These are phyloP conservation scores for Amanita inopinata DNA, from an alignment of 768 basidiomycete genomes.

Conservation along the genomic window DNA sequence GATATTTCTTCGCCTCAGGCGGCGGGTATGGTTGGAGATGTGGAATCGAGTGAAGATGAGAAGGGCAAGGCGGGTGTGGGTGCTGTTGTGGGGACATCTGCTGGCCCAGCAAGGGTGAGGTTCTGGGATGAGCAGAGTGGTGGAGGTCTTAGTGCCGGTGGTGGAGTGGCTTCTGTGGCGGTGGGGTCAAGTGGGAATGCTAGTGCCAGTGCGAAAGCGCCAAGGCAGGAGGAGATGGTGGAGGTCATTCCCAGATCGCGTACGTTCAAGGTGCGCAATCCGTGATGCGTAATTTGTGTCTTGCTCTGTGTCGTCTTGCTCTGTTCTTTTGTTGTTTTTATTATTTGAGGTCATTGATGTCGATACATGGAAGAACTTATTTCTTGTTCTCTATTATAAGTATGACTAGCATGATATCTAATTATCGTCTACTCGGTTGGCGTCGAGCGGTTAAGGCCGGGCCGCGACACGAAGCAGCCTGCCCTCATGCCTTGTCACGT, in stretches of 20 bases:
- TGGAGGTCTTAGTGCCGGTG: neutral
- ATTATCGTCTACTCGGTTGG: neutral
- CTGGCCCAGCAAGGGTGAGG: neutral
- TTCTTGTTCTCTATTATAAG: neutral
- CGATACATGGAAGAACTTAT: too few relatives aligned
- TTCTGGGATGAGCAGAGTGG: neutral
- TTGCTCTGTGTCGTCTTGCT: neutral
- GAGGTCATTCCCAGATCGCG: neutral
- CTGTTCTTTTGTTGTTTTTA: neutral
- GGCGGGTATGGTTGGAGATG: neutral
- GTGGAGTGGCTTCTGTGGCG: too few relatives aligned
- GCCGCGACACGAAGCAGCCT: constrained; percentile 1
- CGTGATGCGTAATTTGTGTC: neutral
- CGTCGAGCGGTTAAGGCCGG: too few relatives aligned
- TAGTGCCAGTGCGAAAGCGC: neutral
- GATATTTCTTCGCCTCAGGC: constrained; percentile 2
- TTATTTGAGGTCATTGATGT: neutral
- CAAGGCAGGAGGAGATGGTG: neutral
- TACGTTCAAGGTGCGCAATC: constrained; percentile 9
- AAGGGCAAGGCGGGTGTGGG: neutral
- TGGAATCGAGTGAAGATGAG: too few relatives aligned
- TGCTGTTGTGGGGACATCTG: neutral
- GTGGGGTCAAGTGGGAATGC: neutral
- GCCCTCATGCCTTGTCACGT: neutral
- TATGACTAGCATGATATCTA: neutral